phyloP scores from a whole-genome alignment of 1,284 basidiomycete species.

The Takashimella tepidaria region DNA sequence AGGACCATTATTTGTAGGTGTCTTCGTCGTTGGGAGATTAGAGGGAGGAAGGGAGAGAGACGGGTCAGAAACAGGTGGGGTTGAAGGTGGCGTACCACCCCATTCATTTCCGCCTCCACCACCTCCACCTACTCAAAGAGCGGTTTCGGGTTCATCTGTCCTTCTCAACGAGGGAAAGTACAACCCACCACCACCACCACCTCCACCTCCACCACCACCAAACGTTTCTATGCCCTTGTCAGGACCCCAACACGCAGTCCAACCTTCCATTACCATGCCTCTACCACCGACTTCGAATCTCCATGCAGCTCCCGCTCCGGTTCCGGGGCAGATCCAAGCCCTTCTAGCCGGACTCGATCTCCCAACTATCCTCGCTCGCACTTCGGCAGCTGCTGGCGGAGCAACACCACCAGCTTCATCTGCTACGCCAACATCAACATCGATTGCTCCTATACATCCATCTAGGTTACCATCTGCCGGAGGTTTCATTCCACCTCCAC shows the following conservation, averaged over 20 bases:
- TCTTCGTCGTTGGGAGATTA: constrained; percentile 74
- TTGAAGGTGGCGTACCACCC: constrained; percentile 44
- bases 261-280: constrained; percentile 21
- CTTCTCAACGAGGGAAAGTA: background rate
- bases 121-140: constrained; percentile 1
- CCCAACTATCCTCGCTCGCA: constrained; percentile 18
- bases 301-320: constrained; percentile 24
- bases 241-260: constrained; percentile 20
- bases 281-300: constrained; percentile 1
- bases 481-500: background rate
- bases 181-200: constrained; percentile 20
- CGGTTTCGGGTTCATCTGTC: background rate
- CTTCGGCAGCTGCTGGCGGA: background rate
- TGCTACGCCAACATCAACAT: background rate
- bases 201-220: background rate
- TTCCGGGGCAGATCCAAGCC: constrained; percentile 29
- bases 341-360: constrained; percentile 37
- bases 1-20: constrained; percentile 66
- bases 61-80: constrained; percentile 4
- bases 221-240: constrained; percentile 24
- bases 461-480: background rate
- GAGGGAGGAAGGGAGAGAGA: background rate
- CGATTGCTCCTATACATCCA: background rate
- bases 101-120: constrained; percentile 45
- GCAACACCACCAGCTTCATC: background rate